A percentile compares a stretch with the other conserved stretches of the same genome.
These are phyloP conservation scores for Globisporangium orthogonon DNA, from an alignment of 352 stramenopile species.

Conservation along the genomic window DNA sequence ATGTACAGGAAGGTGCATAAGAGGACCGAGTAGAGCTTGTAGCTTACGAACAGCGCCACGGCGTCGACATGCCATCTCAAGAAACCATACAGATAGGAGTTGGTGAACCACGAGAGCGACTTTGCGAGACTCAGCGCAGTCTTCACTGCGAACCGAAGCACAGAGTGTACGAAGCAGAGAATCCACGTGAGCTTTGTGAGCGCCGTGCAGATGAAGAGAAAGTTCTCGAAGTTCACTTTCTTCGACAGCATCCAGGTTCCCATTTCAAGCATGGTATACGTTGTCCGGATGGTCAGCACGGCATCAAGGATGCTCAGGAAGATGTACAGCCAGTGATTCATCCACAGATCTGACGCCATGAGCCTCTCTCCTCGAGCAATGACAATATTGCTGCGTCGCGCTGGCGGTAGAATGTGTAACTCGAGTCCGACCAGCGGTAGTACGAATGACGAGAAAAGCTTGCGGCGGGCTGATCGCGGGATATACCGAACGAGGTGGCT, in stretches of 20 bases:
- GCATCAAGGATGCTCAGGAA: slow-evolving; percentile 49
- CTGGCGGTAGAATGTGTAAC: slow-evolving; percentile 23
- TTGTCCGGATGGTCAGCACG: slow-evolving; percentile 31
- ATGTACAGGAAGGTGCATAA: slow-evolving; percentile 15
- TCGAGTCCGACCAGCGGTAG: slow-evolving; percentile 34
- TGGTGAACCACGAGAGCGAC: slow-evolving; percentile 37
- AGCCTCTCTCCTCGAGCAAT: slow-evolving; percentile 31
- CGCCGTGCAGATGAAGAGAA: slow-evolving; percentile 44
- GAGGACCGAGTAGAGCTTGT: slow-evolving; percentile 33
- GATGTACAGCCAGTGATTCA: slow-evolving; percentile 67
- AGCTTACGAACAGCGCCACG: slow-evolving; percentile 24
- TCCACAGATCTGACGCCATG: slow-evolving; percentile 55
- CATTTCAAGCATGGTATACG: slow-evolving; percentile 36
- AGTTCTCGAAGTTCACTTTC: slow-evolving; percentile 36
- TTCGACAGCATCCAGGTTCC: slow-evolving; percentile 49
- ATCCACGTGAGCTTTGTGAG: slow-evolving; percentile 47
- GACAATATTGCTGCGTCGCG: slow-evolving; percentile 24
- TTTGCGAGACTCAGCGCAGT: slow-evolving; percentile 8
- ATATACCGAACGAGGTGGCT: slow-evolving; percentile 33
- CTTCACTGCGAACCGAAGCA: slow-evolving; percentile 25
- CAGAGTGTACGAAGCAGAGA: slow-evolving; percentile 38
- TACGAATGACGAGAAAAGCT: slow-evolving; percentile 24
- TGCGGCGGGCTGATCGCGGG: slow-evolving; percentile 8
- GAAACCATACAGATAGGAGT: slow-evolving; percentile 11
- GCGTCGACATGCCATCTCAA: slow-evolving; percentile 17